Evolutionary conservation across 352 stramenopile species (phyloP).

Genomic region (Pythium pyrilobum): DNA sequence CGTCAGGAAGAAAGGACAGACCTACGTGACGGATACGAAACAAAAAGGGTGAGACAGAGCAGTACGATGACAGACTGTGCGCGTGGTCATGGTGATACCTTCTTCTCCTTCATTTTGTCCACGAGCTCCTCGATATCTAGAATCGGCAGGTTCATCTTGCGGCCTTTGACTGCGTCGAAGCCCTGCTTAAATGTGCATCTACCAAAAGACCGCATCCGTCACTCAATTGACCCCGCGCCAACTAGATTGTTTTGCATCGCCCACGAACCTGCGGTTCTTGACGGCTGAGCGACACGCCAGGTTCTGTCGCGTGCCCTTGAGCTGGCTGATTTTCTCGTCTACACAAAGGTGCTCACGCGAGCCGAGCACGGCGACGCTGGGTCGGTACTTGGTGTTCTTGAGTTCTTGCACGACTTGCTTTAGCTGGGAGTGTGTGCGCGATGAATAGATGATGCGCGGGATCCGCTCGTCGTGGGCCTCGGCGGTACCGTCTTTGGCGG

Average conservation of each 20-base stretch:
- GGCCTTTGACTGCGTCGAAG: conserved; percentile 58
- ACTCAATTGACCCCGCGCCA: not conserved
- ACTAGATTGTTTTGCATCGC: no score
- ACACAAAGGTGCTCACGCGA: conserved; percentile 97
- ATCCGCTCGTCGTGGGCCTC: conserved; percentile 34
- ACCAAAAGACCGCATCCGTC: not conserved
- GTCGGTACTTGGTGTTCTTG: conserved; percentile 93
- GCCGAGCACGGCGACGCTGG: conserved; percentile 86
- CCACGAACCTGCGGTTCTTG: conserved; percentile 79
- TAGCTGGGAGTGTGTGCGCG: conserved; percentile 97
- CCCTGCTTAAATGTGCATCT: conserved; percentile 78
- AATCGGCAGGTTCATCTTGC: conserved; percentile 66
- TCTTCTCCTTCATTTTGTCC: conserved; percentile 72
- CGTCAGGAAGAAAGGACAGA: conserved; percentile 98
- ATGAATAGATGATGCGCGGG: conserved; percentile 97
- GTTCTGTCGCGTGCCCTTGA: conserved; percentile 85
- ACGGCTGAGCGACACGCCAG: conserved; percentile 82
- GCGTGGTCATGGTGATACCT: conserved; percentile 21
- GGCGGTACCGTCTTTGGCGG: conserved; percentile 2
- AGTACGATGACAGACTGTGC: not conserved
- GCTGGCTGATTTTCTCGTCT: conserved; percentile 89
- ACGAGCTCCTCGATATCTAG: conserved; percentile 99
- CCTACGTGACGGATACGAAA: conserved; percentile 28
- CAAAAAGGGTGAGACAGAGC: no score
- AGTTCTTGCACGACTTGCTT: conserved; percentile 96